These are phyloP conservation scores for Tricholoma hemisulphureum DNA, from an alignment of 768 basidiomycete genomes.

Conservation along the genomic window DNA sequence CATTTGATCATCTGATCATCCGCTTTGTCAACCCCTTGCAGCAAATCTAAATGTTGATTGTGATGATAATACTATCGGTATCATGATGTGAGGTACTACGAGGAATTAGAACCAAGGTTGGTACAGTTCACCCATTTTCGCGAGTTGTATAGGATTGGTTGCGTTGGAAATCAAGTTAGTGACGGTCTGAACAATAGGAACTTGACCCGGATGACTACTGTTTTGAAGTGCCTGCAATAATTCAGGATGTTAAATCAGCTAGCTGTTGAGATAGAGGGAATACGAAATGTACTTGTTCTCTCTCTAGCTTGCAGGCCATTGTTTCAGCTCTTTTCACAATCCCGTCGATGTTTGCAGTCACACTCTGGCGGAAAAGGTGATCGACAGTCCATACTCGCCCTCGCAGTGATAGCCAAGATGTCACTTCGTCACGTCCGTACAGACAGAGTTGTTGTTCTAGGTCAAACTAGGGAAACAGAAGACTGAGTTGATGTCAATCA, in stretches of 20 bases:
- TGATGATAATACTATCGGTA: constrained; percentile 3
- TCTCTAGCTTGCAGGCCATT: constrained; percentile 83
- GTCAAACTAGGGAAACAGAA: constrained; percentile 60
- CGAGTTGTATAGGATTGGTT: constrained; percentile 81
- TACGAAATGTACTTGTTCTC: constrained; percentile 61
- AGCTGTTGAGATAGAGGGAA: background rate
- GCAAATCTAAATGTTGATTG: constrained; percentile 1
- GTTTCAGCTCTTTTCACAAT: constrained; percentile 79
- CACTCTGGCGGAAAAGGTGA: constrained; percentile 50
- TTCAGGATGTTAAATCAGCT: constrained; percentile 16
- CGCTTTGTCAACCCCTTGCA: background rate
- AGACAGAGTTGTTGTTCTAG: constrained; percentile 89
- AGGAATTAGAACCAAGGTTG: constrained; percentile 76
- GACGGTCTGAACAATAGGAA: constrained; percentile 76
- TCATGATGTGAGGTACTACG: constrained; percentile 5
- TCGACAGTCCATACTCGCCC: constrained; percentile 60
- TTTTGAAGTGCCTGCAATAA: constrained; percentile 32
- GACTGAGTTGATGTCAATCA: background rate
- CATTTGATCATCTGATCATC: constrained; percentile 12
- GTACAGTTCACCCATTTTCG: constrained; percentile 82
- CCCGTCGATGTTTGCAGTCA: constrained; percentile 58
- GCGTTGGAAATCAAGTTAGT: constrained; percentile 81
- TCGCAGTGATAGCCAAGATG: constrained; percentile 65
- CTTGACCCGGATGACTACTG: constrained; percentile 36
- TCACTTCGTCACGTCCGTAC: constrained; percentile 91